Evolutionary conservation across 768 basidiomycete genomes (phyloP).

Genomic region (Agrocybe chaxingu): DNA sequence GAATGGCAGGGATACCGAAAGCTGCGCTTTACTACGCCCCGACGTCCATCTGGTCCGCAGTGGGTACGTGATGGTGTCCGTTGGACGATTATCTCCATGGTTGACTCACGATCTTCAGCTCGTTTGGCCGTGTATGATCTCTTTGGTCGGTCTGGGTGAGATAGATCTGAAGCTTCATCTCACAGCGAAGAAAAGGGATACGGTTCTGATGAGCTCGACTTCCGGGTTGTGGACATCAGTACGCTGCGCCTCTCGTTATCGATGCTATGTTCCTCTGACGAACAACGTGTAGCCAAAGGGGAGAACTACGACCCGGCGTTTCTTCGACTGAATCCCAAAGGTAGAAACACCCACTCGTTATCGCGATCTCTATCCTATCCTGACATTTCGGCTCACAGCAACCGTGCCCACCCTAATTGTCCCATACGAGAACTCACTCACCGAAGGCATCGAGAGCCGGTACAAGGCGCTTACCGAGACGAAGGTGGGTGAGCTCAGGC

Average conservation of each 20-base stretch:
- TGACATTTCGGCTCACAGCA: slow-evolving; percentile 34
- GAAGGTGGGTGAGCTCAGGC: slow-evolving; percentile 41
- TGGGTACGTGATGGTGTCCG: slow-evolving; percentile 37
- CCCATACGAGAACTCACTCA: slow-evolving; percentile 72
- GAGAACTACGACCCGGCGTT: slow-evolving; percentile 77
- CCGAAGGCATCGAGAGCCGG: slow-evolving; percentile 66
- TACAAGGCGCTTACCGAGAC: slow-evolving; percentile 80
- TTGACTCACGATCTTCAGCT: slow-evolving; percentile 27
- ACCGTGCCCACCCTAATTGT: slow-evolving; percentile 83
- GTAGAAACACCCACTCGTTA: slow-evolving; percentile 28
- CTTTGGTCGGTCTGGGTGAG: neutral
- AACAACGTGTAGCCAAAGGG: slow-evolving; percentile 52
- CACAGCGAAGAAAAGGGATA: slow-evolving; percentile 79
- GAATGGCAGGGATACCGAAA: slow-evolving; percentile 49
- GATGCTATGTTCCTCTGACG: neutral
- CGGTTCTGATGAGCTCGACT: slow-evolving; percentile 68
- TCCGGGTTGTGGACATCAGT: slow-evolving; percentile 64
- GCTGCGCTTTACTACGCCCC: slow-evolving; percentile 77
- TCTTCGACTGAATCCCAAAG: slow-evolving; percentile 75
- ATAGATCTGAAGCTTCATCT: neutral
- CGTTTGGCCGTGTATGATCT: slow-evolving; percentile 53
- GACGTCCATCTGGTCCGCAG: slow-evolving; percentile 60
- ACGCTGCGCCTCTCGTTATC: slow-evolving; percentile 26
- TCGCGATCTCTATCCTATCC: neutral
- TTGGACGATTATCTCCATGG: neutral